A percentile compares a stretch with the other conserved stretches of the same genome.
Evolutionary conservation across 2,329 filamentous ascomycete genomes (phyloP).

Genomic region (Aspergillus sp.): DNA sequence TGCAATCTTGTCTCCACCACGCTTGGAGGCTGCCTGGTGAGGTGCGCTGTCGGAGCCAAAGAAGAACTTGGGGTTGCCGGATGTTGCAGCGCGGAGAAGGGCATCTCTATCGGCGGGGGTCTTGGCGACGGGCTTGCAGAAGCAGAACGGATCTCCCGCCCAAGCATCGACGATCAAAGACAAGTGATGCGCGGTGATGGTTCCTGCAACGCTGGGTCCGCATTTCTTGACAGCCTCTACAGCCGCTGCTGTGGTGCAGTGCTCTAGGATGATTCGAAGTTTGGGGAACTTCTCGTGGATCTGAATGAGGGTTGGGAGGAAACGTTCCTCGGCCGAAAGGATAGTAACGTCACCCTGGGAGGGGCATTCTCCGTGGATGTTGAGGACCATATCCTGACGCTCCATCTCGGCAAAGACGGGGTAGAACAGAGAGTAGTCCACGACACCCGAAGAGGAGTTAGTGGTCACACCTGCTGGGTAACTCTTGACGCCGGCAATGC

Average conservation of each 20-base stretch:
- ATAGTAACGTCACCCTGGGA: conserved; percentile 45
- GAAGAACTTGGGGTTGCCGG: conserved; percentile 58
- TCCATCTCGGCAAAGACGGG: conserved; percentile 86
- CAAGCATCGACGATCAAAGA: conserved; percentile 75
- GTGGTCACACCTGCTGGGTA: conserved; percentile 49
- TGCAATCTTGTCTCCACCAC: conserved; percentile 46
- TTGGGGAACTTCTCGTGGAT: conserved; percentile 71
- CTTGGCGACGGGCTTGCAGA: conserved; percentile 73
- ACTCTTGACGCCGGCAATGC: conserved; percentile 61
- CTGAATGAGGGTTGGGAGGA: conserved; percentile 72
- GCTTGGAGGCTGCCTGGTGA: conserved; percentile 54
- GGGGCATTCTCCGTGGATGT: conserved; percentile 75
- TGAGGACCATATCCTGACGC: conserved; percentile 73
- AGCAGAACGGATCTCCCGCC: conserved; percentile 68
- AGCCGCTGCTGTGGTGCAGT: conserved; percentile 81
- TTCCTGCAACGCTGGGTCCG: conserved; percentile 65
- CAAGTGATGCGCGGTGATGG: conserved; percentile 80
- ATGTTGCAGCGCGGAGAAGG: conserved; percentile 58
- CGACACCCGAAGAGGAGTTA: conserved; percentile 50
- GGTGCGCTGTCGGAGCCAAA: conserved; percentile 71
- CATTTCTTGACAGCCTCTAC: conserved; percentile 72
- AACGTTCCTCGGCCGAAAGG: conserved; percentile 67
- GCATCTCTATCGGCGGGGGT: conserved; percentile 68
- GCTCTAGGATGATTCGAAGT: conserved; percentile 60
- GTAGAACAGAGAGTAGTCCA: conserved; percentile 41